Conservation (phyloP, 1,139 yeast species). For the Ogataea hybrid region DNA sequence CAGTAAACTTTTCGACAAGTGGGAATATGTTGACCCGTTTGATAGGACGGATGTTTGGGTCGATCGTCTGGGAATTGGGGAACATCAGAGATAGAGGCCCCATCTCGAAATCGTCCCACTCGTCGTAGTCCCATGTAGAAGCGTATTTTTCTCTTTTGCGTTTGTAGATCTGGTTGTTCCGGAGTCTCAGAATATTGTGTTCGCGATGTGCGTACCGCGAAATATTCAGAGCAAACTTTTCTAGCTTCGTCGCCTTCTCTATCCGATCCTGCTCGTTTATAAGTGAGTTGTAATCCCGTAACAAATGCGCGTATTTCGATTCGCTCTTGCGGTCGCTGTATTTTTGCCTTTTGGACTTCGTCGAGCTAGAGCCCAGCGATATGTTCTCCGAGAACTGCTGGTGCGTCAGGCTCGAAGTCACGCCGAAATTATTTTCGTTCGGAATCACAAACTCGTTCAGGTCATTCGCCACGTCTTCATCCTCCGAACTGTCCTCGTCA, state of each 20-base stretch:
- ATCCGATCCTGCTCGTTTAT: conserved; percentile 22
- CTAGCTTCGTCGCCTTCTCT: conserved; percentile 27
- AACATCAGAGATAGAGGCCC: conserved; percentile 23
- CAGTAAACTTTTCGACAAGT: conserved; percentile 86
- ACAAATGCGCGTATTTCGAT: conserved; percentile 18
- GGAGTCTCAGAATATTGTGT: conserved; percentile 25
- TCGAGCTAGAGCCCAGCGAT: conserved; percentile 1
- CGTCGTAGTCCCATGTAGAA: conserved; percentile 54
- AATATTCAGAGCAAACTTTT: conserved; percentile 28
- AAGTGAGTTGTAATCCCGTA: conserved; percentile 23
- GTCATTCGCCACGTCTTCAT: conserved; percentile 28
- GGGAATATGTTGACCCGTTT: conserved; percentile 76
- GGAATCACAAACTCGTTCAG: conserved; percentile 26
- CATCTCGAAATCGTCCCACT: conserved; percentile 55
- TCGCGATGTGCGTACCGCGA: conserved; percentile 29
- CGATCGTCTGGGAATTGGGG: conserved; percentile 38
- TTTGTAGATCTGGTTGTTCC: conserved; percentile 25
- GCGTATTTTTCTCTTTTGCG: conserved; percentile 32
- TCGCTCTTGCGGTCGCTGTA: conserved; percentile 17
- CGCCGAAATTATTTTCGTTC: conserved; percentile 11
- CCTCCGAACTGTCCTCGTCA: conserved; percentile 23
- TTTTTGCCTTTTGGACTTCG: conserved; percentile 20
- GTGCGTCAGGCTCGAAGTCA: conserved; percentile 3
- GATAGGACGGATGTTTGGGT: conserved; percentile 49
- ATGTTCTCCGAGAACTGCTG: conserved; percentile 6